Evolutionary conservation across 495 filamentous ascomycete genomes (phyloP).

Genomic region (Podospora conica): DNA sequence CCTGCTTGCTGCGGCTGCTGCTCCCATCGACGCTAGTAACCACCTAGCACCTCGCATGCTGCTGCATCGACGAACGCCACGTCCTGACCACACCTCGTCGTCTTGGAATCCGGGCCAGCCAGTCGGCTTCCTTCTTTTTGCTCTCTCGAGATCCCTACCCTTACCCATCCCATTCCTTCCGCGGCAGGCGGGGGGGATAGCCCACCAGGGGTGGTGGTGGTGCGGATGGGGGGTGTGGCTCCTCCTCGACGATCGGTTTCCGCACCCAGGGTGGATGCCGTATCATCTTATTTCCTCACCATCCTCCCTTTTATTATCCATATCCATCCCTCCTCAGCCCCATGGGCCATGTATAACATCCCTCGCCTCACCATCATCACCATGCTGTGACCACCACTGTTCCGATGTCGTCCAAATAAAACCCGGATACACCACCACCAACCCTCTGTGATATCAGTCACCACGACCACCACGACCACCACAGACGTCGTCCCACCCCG

Average conservation of each 20-base stretch:
- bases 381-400: neutral
- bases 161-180: neutral
- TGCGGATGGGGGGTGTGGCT: neutral
- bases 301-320: too few species aligned
- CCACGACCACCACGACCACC: neutral
- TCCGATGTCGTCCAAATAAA: neutral
- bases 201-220: neutral
- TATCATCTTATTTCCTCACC: neutral
- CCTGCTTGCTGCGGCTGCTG: neutral
- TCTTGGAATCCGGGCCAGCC: neutral
- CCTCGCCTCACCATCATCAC: neutral
- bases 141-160: neutral
- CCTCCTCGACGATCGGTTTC: neutral
- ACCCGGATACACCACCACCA: neutral
- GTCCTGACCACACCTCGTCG: neutral
- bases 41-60: neutral
- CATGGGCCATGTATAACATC: too few species aligned
- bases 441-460: neutral
- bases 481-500: conserved; percentile 1
- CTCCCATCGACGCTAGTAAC: neutral
- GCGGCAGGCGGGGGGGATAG: neutral
- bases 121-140: neutral
- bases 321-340: neutral
- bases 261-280: neutral
- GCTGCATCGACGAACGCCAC: neutral